phyloP scores from a whole-genome alignment of 768 basidiomycete species.

The Myochromella boudieri region DNA sequence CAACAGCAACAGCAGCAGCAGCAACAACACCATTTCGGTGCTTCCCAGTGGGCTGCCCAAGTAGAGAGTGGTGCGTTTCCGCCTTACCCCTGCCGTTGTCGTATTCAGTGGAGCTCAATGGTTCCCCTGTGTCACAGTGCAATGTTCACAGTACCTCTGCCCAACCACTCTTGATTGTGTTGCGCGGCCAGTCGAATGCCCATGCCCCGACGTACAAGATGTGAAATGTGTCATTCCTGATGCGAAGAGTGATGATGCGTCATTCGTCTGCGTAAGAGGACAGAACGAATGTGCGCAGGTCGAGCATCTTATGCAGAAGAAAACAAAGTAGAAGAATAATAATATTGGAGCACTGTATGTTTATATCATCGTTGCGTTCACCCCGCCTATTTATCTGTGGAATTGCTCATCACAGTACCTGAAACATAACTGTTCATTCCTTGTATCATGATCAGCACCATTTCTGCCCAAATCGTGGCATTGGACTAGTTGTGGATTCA shows the following conservation, averaged over 20 bases:
- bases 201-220: conserved; percentile 76
- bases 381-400: too few relatives aligned
- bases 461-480: too few relatives aligned
- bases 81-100: too few relatives aligned
- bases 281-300: conserved; percentile 60
- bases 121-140: conserved; percentile 39
- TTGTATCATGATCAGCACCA: too few relatives aligned
- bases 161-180: conserved; percentile 76
- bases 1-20: conserved; percentile 63
- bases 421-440: too few relatives aligned
- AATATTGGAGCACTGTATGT: conserved; percentile 8
- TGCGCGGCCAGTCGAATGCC: conserved; percentile 60
- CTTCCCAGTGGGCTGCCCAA: conserved; percentile 65
- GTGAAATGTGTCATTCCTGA: conserved; percentile 78
- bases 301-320: conserved; percentile 48
- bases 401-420: too few relatives aligned
- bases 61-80: conserved; percentile 57
- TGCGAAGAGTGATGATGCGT: conserved; percentile 46
- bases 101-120: neutral
- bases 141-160: conserved; percentile 75
- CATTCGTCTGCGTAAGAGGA: conserved; percentile 73
- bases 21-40: conserved; percentile 48
- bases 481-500: neutral
- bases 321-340: conserved; percentile 16
- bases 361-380: neutral